phyloP scores from a whole-genome alignment of 2,329 filamentous ascomycete genomes.

The Ophiosphaerella korrae region DNA sequence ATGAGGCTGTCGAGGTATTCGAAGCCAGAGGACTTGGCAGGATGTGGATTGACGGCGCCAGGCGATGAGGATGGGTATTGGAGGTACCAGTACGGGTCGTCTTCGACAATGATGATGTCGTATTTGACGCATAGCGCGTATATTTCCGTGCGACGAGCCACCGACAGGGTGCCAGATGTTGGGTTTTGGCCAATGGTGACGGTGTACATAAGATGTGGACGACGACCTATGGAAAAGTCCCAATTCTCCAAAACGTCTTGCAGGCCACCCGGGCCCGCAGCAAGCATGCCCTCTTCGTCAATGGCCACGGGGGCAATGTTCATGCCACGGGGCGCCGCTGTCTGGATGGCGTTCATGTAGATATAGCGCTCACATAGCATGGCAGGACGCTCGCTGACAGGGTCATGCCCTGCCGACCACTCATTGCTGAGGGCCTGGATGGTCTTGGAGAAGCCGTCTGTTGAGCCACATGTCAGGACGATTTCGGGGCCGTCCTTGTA shows the following conservation, averaged over 20 bases:
- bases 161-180: slow-evolving; percentile 74
- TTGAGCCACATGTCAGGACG: slow-evolving; percentile 78
- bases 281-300: slow-evolving; percentile 80
- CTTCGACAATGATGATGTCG: slow-evolving; percentile 89
- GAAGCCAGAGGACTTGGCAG: slow-evolving; percentile 66
- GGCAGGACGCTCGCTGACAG: slow-evolving; percentile 72
- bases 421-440: slow-evolving; percentile 76
- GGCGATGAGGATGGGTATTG: slow-evolving; percentile 77
- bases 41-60: slow-evolving; percentile 34
- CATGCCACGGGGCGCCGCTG: slow-evolving; percentile 69
- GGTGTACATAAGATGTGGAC: slow-evolving; percentile 86
- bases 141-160: slow-evolving; percentile 75
- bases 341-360: slow-evolving; percentile 77
- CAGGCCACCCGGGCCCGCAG: slow-evolving; percentile 73
- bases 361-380: slow-evolving; percentile 80
- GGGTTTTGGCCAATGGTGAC: slow-evolving; percentile 93
- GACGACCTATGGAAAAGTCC: slow-evolving; percentile 74
- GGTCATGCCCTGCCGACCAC: slow-evolving; percentile 73
- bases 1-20: slow-evolving; percentile 81
- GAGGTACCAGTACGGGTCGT: slow-evolving; percentile 95
- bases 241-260: slow-evolving; percentile 80
- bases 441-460: slow-evolving; percentile 82
- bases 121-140: slow-evolving; percentile 82
- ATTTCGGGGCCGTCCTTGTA: slow-evolving; percentile 79
- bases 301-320: slow-evolving; percentile 76